phyloP scores from a whole-genome alignment of 176 grass and related monocot genomes.

The Saccharum spontaneum region DNA sequence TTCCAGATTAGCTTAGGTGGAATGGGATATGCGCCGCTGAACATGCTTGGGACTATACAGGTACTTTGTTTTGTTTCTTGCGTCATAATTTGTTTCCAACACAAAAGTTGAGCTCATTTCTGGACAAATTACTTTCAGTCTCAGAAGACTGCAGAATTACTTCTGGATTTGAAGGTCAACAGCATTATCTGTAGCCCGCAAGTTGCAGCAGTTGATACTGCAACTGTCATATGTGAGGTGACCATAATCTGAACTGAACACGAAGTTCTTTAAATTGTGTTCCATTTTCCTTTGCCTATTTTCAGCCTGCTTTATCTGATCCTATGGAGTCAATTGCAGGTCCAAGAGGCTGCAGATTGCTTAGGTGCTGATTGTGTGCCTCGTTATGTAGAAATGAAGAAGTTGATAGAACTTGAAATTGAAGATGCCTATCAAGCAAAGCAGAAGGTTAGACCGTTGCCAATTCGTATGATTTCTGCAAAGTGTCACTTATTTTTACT shows the following conservation, averaged over 20 bases:
- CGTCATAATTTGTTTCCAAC: slow-evolving; percentile 10
- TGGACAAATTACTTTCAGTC: slow-evolving; percentile 52
- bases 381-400: slow-evolving; percentile 82
- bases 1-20: slow-evolving; percentile 59
- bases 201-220: slow-evolving; percentile 79
- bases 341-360: slow-evolving; percentile 94
- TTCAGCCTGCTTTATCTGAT: neutral
- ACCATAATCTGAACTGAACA: slow-evolving; percentile 1
- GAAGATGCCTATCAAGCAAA: slow-evolving; percentile 60
- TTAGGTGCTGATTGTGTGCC: slow-evolving; percentile 80
- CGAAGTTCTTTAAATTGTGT: neutral
- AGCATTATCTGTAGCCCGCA: slow-evolving; percentile 72
- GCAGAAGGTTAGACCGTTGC: slow-evolving; percentile 56
- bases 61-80: slow-evolving; percentile 35
- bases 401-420: slow-evolving; percentile 69
- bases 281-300: neutral
- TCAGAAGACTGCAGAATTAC: slow-evolving; percentile 90
- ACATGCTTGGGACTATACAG: slow-evolving; percentile 97
- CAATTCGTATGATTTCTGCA: neutral
- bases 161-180: slow-evolving; percentile 70
- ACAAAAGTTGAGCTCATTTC: slow-evolving; percentile 6
- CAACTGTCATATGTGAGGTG: slow-evolving; percentile 84
- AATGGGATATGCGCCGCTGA: slow-evolving; percentile 75
- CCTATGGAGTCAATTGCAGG: slow-evolving; percentile 39
- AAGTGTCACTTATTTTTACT: neutral